phyloP scores from a whole-genome alignment of 2,329 filamentous ascomycete species.

The Pyrenophora tritici-repentis region DNA sequence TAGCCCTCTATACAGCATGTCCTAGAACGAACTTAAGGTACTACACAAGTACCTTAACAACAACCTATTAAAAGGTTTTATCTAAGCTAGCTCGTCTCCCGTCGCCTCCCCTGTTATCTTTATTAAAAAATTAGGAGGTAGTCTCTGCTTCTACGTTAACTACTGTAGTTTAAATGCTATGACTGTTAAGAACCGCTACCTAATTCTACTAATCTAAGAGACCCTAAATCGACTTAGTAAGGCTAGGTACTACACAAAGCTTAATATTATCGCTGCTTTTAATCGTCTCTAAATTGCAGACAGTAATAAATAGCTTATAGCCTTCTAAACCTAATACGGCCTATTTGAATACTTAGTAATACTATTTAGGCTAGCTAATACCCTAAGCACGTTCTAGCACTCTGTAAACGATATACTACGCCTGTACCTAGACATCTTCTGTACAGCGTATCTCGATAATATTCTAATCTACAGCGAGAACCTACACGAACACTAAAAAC shows the following conservation, averaged over 20 bases:
- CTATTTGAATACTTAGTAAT: not conserved
- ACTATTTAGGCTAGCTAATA: too few species aligned
- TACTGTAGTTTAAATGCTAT: too few species aligned
- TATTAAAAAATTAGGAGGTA: not conserved
- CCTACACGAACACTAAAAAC: not conserved
- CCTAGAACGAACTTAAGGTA: not conserved
- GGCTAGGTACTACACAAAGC: slow-evolving; percentile 2
- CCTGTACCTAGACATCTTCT: not conserved
- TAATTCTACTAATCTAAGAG: not conserved
- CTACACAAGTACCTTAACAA: not conserved
- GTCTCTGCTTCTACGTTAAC: not conserved
- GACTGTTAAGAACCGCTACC: not conserved
- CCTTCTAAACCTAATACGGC: not conserved
- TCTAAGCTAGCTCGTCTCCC: not conserved
- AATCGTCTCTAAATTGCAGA: not conserved
- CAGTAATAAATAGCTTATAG: not conserved
- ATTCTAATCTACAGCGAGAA: slow-evolving; percentile 1
- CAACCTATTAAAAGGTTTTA: not conserved
- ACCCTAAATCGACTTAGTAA: not conserved
- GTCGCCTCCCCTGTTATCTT: not conserved
- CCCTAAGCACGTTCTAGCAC: not conserved
- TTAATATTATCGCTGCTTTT: slow-evolving; percentile 1
- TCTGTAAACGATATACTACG: too few species aligned
- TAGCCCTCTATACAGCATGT: slow-evolving; percentile 1
- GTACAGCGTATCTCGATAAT: not conserved